Conservation (phyloP, 2,329 filamentous ascomycete genomes). For the Mycosphaerella sp. region DNA sequence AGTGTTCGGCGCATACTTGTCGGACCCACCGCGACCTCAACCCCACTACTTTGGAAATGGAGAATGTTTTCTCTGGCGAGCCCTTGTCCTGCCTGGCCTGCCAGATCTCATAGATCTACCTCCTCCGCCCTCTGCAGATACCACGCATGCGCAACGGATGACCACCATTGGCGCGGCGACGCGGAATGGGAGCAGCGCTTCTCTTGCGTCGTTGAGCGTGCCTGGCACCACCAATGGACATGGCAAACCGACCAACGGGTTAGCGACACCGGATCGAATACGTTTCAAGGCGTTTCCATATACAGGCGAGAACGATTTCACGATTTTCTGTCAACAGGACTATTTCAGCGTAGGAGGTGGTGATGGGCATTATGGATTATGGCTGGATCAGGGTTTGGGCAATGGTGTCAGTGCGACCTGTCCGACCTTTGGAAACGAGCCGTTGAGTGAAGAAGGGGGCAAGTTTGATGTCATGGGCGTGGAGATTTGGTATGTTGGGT, state of each 20-base stretch:
- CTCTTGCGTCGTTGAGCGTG: conserved; percentile 25
- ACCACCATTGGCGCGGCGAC: conserved; percentile 48
- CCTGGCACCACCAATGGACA: conserved; percentile 22
- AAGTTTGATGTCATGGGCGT: conserved; percentile 90
- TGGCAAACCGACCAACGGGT: conserved; percentile 10
- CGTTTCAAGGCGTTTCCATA: conserved; percentile 98
- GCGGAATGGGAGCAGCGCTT: conserved; percentile 23
- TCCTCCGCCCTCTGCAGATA: conserved; percentile 62
- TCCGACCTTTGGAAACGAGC: conserved; percentile 91
- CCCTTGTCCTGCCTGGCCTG: conserved; percentile 56
- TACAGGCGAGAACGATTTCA: conserved; percentile 91
- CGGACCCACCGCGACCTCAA: conserved; percentile 73
- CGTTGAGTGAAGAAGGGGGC: conserved; percentile 81
- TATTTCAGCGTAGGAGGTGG: conserved; percentile 80
- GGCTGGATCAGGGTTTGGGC: conserved; percentile 82
- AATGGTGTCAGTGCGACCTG: conserved; percentile 76
- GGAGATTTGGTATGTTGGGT: conserved; percentile 89
- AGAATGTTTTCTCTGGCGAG: conserved; percentile 89
- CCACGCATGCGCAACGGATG: conserved; percentile 54
- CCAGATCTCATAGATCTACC: conserved; percentile 53
- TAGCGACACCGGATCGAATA: conserved; percentile 62
- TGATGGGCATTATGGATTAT: conserved; percentile 86
- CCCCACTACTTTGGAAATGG: conserved; percentile 91
- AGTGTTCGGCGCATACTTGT: conserved; percentile 89
- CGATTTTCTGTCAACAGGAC: conserved; percentile 81